Evolutionary conservation across 345 rosid genomes (phyloP), one percentile per base, ranked within the genome.

Genomic region (Citrus cavaleriei): DNA sequence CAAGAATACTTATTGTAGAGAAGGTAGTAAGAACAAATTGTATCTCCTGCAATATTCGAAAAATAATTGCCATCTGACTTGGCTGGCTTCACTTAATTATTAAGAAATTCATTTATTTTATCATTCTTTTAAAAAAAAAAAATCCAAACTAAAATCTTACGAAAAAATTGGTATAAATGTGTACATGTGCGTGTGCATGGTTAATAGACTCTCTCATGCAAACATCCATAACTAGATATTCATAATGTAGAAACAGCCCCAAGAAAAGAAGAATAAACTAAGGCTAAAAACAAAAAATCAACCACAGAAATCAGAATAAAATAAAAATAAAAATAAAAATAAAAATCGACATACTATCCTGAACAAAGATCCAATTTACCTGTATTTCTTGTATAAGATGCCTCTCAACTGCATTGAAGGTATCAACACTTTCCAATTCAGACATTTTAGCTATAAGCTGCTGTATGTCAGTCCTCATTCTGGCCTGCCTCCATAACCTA

Each of bases 341-440:
- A 51, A 51, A 14, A 18, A 78, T 68, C 30, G n/a, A 68, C 61
- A 65, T 57, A 58, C 64, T 34, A 70, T 76, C 69, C 63, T 49
- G 35, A 59, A 49, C 35, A 77, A 71, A 71, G 70, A 78, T 21
- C 77, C 69, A 78, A 49, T 37, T 37, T 79, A 94, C 99, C 93
- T 86, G 87, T 75, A 83, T 83, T 91, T 96, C 98, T 72, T 83
- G 83, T 13, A 51, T 87, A 74, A 96, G 88, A 86, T 91, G 90
- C 81, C 84, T 90, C 90, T 96, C 99, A 49, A 96, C 91, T 51
- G 93, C 92, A 85, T 91, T 88, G 85, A 96, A 96, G 80, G 95
- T 90, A 82, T 96, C 99, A 68, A 94, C 91, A 80, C 89, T 88
- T 88, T 96, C 99, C 85, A 96, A 37, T 82, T 94, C 99, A 68